Percentiles rank a stretch among this genome's conserved stretches.
Evolutionary conservation across 2,329 filamentous ascomycete genomes (phyloP).

Genomic region (Diaporthe ilicicola): DNA sequence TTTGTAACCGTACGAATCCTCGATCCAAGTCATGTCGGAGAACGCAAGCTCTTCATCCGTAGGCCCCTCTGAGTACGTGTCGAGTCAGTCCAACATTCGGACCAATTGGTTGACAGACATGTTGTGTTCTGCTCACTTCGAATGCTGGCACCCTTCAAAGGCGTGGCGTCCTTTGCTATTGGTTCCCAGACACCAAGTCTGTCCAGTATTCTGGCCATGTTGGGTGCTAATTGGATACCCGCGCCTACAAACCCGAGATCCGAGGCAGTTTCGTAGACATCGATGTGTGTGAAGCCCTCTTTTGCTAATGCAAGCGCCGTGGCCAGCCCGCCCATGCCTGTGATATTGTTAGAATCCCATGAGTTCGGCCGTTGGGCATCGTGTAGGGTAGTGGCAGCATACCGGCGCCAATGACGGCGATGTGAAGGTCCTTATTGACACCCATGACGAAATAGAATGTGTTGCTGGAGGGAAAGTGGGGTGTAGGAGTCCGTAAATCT

Average conservation of each 20-base stretch:
- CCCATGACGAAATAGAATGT: not conserved
- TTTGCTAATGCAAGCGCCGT: constrained; percentile 77
- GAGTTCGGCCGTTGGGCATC: not conserved
- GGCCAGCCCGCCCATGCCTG: constrained; percentile 82
- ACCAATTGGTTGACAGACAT: no score
- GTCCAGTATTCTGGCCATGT: constrained; percentile 80
- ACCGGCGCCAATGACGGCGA: constrained; percentile 46
- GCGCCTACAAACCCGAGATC: constrained; percentile 84
- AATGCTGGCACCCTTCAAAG: constrained; percentile 31
- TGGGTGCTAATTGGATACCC: constrained; percentile 85
- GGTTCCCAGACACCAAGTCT: constrained; percentile 31
- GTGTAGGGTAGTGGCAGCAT: constrained; percentile 8
- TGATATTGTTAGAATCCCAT: not conserved
- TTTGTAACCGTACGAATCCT: constrained; percentile 64
- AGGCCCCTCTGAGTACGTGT: constrained; percentile 55
- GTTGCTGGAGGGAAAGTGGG: not conserved
- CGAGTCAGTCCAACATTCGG: not conserved
- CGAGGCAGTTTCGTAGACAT: constrained; percentile 77
- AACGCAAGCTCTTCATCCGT: constrained; percentile 66
- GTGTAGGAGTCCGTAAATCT: not conserved
- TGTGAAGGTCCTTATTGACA: constrained; percentile 38
- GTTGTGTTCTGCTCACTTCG: constrained; percentile 22
- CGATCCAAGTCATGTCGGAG: constrained; percentile 66
- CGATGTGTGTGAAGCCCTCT: constrained; percentile 77
- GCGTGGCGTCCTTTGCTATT: constrained; percentile 30